Percentiles rank a stretch among this genome's conserved stretches.
phyloP scores from a whole-genome alignment of 768 basidiomycete genomes.

The Mycena crocata region DNA sequence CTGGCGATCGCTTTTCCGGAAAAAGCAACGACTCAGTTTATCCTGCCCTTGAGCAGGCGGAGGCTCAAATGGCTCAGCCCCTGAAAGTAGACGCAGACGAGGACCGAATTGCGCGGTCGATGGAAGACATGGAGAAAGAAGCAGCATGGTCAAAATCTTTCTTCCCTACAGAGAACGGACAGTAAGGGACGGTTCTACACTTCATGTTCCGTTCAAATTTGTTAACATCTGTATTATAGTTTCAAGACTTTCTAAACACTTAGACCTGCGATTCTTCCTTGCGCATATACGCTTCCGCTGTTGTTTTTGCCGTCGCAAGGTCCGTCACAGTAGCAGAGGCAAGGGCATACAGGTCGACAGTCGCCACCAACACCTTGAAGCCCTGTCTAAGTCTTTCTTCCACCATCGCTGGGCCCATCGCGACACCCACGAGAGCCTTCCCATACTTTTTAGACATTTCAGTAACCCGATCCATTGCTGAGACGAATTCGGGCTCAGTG shows the following conservation, averaged over 20 bases:
- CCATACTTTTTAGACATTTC: conserved; percentile 27
- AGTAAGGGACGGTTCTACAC: background rate
- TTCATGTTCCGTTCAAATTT: background rate
- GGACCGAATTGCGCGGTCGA: conserved; percentile 66
- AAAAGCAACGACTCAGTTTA: conserved; percentile 79
- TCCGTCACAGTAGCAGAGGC: conserved; percentile 15
- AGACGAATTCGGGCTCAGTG: conserved; percentile 27
- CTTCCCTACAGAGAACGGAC: conserved; percentile 49
- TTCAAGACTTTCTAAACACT: background rate
- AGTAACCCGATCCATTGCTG: conserved; percentile 20
- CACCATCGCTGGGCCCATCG: conserved; percentile 24
- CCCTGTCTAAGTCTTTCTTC: conserved; percentile 27
- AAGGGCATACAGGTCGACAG: conserved; percentile 24
- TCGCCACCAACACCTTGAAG: conserved; percentile 21
- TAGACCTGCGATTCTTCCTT: background rate
- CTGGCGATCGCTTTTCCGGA: conserved; percentile 72
- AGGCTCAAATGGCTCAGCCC: conserved; percentile 60
- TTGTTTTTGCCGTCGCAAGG: conserved; percentile 11
- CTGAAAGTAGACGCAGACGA: conserved; percentile 80
- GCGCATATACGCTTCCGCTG: conserved; percentile 18
- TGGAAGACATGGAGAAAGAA: conserved; percentile 85
- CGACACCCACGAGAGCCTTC: conserved; percentile 30
- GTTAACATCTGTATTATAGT: background rate
- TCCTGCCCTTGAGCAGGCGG: conserved; percentile 77
- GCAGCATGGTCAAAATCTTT: conserved; percentile 74